A percentile compares a stretch with the other conserved stretches of the same genome.
phyloP scores from a whole-genome alignment of 176 grass and related monocot genomes.

The Aegilops longissima region DNA sequence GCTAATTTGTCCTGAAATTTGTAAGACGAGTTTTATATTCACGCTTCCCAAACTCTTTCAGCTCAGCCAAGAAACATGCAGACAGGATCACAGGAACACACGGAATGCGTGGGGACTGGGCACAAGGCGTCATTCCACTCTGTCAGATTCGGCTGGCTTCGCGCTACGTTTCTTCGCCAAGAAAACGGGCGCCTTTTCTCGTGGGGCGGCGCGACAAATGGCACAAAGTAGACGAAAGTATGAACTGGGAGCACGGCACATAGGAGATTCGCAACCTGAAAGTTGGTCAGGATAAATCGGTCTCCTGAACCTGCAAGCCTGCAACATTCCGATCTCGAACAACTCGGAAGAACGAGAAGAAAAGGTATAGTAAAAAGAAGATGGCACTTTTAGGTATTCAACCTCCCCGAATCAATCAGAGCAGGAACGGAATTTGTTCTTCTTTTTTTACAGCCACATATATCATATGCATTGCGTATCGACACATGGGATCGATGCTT shows the following conservation, averaged over 20 bases:
- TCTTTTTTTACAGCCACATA: slow-evolving; percentile 2
- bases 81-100: too few species aligned
- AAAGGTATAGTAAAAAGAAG: background rate
- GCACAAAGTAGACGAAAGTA: slow-evolving; percentile 4
- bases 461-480: background rate
- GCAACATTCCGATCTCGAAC: slow-evolving; percentile 16
- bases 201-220: slow-evolving; percentile 24
- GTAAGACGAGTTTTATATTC: too few species aligned
- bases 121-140: background rate
- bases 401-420: background rate
- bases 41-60: too few species aligned
- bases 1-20: too few species aligned
- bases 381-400: background rate
- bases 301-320: background rate
- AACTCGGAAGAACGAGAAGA: background rate
- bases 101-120: too few species aligned
- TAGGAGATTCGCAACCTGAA: background rate
- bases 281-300: background rate
- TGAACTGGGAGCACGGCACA: background rate
- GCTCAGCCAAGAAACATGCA: too few species aligned
- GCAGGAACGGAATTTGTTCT: background rate
- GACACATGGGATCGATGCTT: background rate
- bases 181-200: slow-evolving; percentile 8
- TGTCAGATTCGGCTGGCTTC: background rate
- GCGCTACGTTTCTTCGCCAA: background rate